Evolutionary conservation across 108 stramenopile species (phyloP), one percentile per base, ranked within the genome.

Genomic region (Chaetoceros tenuissimus): DNA sequence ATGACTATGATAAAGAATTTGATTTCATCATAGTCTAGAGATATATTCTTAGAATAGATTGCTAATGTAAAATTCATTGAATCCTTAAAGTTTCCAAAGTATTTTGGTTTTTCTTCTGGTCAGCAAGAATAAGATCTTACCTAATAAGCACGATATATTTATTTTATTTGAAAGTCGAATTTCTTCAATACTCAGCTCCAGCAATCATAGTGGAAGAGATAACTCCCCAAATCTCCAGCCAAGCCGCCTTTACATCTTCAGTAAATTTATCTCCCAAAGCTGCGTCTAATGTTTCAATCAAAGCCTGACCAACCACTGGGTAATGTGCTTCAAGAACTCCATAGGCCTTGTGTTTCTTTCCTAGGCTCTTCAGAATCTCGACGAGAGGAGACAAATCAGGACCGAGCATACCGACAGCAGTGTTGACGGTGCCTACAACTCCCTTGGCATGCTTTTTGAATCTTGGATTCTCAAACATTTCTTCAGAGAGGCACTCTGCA

Each of bases 311-410:
- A 63, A 77, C 58, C 19, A 57, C 22, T 10, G 67, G 63, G 26
- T 67, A 68, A 29, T 63, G 55, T 19, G 66, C 75, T 8, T 66
- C 51, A 53, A 67, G 58, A 30, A 77, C 75, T 25, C 71, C 71
- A 51, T 69, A 77, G 0, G 13, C 43, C 10, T 28, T 54, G 48
- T 71, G 75, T 18, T 62, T 63, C 0, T 53, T 18, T 3, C 75
- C 75, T 13, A 71, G 28, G 31, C 69, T 23, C 7, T 54, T 5
- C 20, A 54, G 7, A 54, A 54, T 24, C 21, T 51, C 50, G 34
- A 40, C 34, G 13, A 40, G 34, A 10, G 5, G 8, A 10, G 34
- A 40, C 23, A 66, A 65, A 43, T 78, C 68, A 20, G 77, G 68
- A 24, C 61, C 77, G 3, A 78, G 51, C 77, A 78, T 69, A 29